Evolutionary conservation across 2,329 filamentous ascomycete species (phyloP), one percentile per base, ranked within the genome.

Genomic region (Apiospora phragmitis): DNA sequence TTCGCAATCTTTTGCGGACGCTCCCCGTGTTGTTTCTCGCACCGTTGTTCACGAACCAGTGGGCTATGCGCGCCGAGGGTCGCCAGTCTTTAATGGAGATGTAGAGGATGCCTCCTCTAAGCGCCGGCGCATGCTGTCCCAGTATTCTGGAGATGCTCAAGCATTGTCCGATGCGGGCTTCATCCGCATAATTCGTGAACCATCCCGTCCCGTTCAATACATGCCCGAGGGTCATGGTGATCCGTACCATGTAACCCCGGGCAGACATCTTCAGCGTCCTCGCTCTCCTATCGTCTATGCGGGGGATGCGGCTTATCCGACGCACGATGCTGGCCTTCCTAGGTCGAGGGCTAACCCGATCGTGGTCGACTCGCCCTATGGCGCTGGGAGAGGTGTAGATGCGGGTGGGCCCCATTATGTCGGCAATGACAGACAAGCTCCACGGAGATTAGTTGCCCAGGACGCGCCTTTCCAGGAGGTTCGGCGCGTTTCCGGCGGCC

Each of bases 91-190:
- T 35, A 47, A 74, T 69, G 67, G 51, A 68, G 68, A 70, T 72
- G 72, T 72, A 72, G 72, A 76, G 71, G 75, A 76, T 43, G 65
- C 68, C 35, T 68, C 71, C 69, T 49, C 74, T 67, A 76, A 74
- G 43, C 78, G 74, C 47, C 75, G 71, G 67, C 76, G 72, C 70
- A 71, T 76, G 59, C 71, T 70, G 55, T 72, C 76, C 29, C 75
- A 77, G 42, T 74, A 74, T 45, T 70, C 73, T 55, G 73, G 72
- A 38, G 71, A 75, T 70, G 70, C 69, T 65, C 70, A 74, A 68
- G 65, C 67, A 24, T 69, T 71, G 66, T 32, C 73, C 32, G 71
- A 73, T 68, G 70, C 73, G 65, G 73, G 74, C 11, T 76, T 76
- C 74, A 71, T 76, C 69, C 75, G 72, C 65, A 69, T 75, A 43